Evolutionary conservation across 192 early-diverging fungal genomes (phyloP).

Genomic region (Piromyces finnis): DNA sequence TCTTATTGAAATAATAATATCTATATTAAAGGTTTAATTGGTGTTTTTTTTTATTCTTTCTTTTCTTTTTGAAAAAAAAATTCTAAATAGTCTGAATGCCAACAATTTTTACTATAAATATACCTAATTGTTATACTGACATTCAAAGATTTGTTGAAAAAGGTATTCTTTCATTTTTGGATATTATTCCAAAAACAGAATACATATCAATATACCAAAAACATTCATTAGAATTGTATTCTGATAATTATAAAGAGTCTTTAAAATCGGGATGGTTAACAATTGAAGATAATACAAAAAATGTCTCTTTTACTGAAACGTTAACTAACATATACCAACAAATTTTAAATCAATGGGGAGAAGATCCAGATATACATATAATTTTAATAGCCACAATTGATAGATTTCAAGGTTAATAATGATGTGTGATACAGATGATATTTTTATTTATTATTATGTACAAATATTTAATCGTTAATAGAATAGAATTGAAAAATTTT

Average conservation of each 20-base stretch:
- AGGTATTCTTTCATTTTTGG: neutral
- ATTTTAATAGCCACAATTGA: neutral
- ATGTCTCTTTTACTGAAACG: neutral
- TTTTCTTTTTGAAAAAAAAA: too few species aligned
- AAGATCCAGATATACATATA: neutral
- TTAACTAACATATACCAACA: neutral
- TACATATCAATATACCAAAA: neutral
- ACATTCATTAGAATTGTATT: neutral
- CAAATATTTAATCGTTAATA: too few species aligned
- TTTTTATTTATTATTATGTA: too few species aligned
- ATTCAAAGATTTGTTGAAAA: neutral
- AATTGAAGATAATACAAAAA: neutral
- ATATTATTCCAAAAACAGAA: neutral
- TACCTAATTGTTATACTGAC: neutral
- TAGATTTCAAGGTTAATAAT: neutral
- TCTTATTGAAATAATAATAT: too few species aligned
- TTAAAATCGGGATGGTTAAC: neutral
- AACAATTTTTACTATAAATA: neutral
- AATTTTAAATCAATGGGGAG: neutral
- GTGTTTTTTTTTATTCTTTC: too few species aligned
- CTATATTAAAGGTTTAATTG: too few species aligned
- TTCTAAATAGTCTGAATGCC: neutral
- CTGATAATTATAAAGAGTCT: neutral
- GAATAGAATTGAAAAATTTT: too few species aligned
- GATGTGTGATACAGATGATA: too few species aligned